Percentiles rank a stretch among this genome's conserved stretches.
Conservation (phyloP, 2,329 filamentous ascomycete genomes). For the Neoascochyta sp. region DNA sequence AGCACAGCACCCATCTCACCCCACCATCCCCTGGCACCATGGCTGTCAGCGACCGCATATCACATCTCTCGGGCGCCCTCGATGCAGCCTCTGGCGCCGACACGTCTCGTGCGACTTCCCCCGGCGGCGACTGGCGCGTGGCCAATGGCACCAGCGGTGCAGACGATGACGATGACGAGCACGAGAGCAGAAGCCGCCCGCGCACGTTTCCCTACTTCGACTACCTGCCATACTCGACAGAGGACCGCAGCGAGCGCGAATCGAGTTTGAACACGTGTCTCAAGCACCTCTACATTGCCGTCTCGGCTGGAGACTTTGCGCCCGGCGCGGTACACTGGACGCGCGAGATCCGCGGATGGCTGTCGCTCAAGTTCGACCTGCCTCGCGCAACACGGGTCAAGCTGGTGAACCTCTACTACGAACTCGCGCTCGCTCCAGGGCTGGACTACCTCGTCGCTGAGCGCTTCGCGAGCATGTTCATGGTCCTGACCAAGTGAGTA, state of each 20-base stretch:
- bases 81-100: constrained; percentile 54
- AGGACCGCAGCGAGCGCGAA: constrained; percentile 74
- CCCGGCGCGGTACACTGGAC: constrained; percentile 96
- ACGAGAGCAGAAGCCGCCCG: constrained; percentile 67
- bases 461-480: constrained; percentile 94
- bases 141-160: constrained; percentile 48
- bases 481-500: constrained; percentile 84
- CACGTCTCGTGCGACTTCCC: constrained; percentile 81
- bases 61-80: constrained; percentile 41
- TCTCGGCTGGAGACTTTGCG: constrained; percentile 89
- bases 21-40: constrained; percentile 26
- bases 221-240: constrained; percentile 83
- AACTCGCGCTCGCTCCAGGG: constrained; percentile 84
- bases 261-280: constrained; percentile 80
- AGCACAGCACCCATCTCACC: constrained; percentile 8
- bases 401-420: constrained; percentile 89
- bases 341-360: constrained; percentile 89
- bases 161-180: constrained; percentile 44
- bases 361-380: constrained; percentile 96
- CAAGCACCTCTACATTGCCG: constrained; percentile 86
- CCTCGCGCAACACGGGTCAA: constrained; percentile 76
- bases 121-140: constrained; percentile 61
- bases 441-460: constrained; percentile 78
- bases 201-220: constrained; percentile 91
- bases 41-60: constrained; percentile 42